Percentiles rank a stretch among this genome's conserved stretches.
phyloP scores from a whole-genome alignment of 176 grass and related monocot genomes.

The Zoysia pacifica region DNA sequence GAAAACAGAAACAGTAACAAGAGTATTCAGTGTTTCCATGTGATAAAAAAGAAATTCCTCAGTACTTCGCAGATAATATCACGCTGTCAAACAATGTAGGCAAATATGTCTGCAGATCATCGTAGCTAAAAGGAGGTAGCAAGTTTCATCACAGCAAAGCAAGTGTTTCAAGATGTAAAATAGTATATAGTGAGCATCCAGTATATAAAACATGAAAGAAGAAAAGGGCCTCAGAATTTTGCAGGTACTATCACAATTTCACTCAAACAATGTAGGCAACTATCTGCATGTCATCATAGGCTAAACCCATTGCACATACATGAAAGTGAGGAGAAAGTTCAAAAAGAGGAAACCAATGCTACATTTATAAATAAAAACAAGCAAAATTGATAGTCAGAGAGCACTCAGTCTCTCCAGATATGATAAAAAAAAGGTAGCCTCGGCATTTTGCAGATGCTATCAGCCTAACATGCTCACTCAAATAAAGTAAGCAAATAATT shows the following conservation, averaged over 20 bases:
- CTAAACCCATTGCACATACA: not conserved
- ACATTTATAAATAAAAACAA: not conserved
- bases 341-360: not conserved
- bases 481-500: conserved; percentile 54
- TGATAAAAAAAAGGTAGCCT: too few species aligned
- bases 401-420: too few species aligned
- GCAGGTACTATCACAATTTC: conserved; percentile 35
- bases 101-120: conserved; percentile 51
- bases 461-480: too few species aligned
- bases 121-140: conserved; percentile 10
- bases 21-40: not conserved
- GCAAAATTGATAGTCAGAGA: too few species aligned
- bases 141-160: not conserved
- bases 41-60: not conserved
- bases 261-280: conserved; percentile 56
- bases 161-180: too few species aligned
- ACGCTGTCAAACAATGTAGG: conserved; percentile 26
- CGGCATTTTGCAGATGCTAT: too few species aligned
- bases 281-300: conserved; percentile 47
- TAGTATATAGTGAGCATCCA: too few species aligned
- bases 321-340: not conserved
- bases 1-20: not conserved
- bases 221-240: conserved; percentile 39
- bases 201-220: not conserved
- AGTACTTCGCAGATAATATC: conserved; percentile 29